Conservation (phyloP, 2,329 filamentous ascomycete genomes). For the Mollisia scopiformis region DNA sequence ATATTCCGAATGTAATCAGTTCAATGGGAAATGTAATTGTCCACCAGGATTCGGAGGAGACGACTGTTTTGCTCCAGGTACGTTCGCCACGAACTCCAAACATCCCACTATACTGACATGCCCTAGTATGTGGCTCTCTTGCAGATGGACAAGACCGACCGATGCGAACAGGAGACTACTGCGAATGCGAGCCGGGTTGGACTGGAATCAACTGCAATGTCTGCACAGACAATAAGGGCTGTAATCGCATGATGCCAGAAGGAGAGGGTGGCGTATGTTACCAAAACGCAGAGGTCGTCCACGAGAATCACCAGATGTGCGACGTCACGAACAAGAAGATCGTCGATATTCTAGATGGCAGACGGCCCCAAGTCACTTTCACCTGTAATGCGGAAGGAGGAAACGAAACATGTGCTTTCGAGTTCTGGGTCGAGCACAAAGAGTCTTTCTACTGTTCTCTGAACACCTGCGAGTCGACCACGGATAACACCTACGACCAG, state of each 20-base stretch:
- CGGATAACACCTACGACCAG: conserved; percentile 67
- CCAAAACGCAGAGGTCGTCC: conserved; percentile 84
- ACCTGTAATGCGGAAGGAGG: conserved; percentile 71
- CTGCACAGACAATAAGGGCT: conserved; percentile 81
- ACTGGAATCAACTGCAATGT: conserved; percentile 98
- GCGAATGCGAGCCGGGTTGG: conserved; percentile 93
- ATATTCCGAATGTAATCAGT: conserved; percentile 85
- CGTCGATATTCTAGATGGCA: conserved; percentile 78
- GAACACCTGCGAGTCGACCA: conserved; percentile 75
- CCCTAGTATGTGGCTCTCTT: conserved; percentile 79
- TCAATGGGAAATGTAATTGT: conserved; percentile 90
- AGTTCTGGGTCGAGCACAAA: conserved; percentile 90
- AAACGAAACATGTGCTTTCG: conserved; percentile 67
- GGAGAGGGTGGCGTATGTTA: conserved; percentile 88
- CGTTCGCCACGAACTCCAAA: conserved; percentile 27
- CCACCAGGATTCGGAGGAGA: conserved; percentile 92
- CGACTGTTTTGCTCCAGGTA: conserved; percentile 84
- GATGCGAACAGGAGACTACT: conserved; percentile 71
- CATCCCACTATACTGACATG: conserved; percentile 14
- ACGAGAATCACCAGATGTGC: conserved; percentile 97
- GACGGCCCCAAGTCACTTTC: conserved; percentile 93
- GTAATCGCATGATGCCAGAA: conserved; percentile 84
- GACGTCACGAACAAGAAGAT: conserved; percentile 97
- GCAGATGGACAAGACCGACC: conserved; percentile 79
- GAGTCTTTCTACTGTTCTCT: conserved; percentile 98